Conservation (phyloP, 192 early-diverging fungal species). For the Umbelopsis ramanniana region DNA sequence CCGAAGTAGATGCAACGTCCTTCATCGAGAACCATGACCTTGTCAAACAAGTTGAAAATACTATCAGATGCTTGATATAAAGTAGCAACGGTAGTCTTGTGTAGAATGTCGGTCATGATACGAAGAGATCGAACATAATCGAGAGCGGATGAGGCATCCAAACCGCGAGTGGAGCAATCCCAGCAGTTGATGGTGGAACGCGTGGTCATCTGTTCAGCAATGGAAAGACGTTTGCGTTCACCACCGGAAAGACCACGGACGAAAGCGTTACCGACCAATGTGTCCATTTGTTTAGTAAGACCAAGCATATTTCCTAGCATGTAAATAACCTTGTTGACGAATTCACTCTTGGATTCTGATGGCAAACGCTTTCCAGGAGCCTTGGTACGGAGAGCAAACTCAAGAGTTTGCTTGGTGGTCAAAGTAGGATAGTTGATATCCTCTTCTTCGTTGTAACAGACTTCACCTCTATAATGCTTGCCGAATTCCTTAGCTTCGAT, state of each 20-base stretch:
- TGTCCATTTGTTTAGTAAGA: conserved; percentile 58
- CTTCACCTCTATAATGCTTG: conserved; percentile 68
- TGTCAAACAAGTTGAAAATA: conserved; percentile 68
- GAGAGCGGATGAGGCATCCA: conserved; percentile 79
- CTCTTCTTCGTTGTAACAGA: conserved; percentile 79
- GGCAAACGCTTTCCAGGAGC: conserved; percentile 58
- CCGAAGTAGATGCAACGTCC: conserved; percentile 70
- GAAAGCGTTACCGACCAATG: conserved; percentile 73
- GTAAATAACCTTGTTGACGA: conserved; percentile 51
- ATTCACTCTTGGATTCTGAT: conserved; percentile 27
- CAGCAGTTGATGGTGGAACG: conserved; percentile 65
- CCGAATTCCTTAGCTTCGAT: conserved; percentile 65
- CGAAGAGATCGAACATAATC: conserved; percentile 77
- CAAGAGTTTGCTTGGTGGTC: conserved; percentile 78
- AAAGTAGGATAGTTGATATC: conserved; percentile 63
- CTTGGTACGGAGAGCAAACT: conserved; percentile 77
- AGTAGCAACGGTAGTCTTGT: conserved; percentile 64
- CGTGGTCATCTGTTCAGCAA: conserved; percentile 72
- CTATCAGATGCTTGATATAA: conserved; percentile 76
- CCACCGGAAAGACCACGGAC: conserved; percentile 76
- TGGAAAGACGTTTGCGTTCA: conserved; percentile 76
- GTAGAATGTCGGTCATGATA: conserved; percentile 67
- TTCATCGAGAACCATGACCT: conserved; percentile 66
- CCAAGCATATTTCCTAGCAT: conserved; percentile 59
- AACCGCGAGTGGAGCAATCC: conserved; percentile 75